A percentile compares a stretch with the other conserved stretches of the same genome.
Conservation (phyloP, 1,139 yeast species). For the Yamadazyma diospyri region DNA sequence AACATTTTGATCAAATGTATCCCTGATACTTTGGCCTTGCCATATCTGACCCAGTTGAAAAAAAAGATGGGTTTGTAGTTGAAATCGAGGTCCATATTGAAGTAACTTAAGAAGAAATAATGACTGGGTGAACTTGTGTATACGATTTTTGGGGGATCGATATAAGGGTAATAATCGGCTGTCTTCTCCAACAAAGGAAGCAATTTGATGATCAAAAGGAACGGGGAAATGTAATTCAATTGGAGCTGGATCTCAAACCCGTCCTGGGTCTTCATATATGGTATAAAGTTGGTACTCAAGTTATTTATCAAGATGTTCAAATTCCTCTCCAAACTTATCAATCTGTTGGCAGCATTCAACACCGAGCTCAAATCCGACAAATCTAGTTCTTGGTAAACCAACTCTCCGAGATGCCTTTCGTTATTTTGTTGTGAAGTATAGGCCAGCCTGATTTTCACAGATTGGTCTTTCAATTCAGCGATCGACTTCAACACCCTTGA, state of each 20-base stretch:
- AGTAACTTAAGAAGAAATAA: constrained; percentile 48
- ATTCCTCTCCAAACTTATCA: constrained; percentile 46
- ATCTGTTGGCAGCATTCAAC: constrained; percentile 48
- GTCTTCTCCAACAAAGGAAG: constrained; percentile 51
- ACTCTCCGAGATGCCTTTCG: constrained; percentile 48
- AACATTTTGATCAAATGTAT: constrained; percentile 70
- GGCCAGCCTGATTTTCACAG: constrained; percentile 27
- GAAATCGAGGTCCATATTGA: constrained; percentile 50
- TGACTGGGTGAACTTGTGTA: constrained; percentile 73
- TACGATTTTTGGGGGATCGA: constrained; percentile 54
- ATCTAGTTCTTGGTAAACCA: constrained; percentile 60
- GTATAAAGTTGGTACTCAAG: constrained; percentile 82
- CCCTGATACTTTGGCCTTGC: constrained; percentile 75
- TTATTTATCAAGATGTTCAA: constrained; percentile 69
- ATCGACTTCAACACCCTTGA: constrained; percentile 56
- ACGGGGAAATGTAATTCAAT: constrained; percentile 76
- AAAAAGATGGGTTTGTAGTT: constrained; percentile 60
- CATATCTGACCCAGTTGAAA: constrained; percentile 79
- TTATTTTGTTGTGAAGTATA: constrained; percentile 17
- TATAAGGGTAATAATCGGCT: constrained; percentile 20
- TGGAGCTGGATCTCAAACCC: constrained; percentile 79
- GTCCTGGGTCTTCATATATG: constrained; percentile 60
- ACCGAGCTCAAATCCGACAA: constrained; percentile 58
- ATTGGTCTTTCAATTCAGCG: constrained; percentile 51
- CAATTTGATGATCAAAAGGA: constrained; percentile 61